phyloP scores from a whole-genome alignment of 164 flowering plant genomes.

The Houttuynia cordata region DNA sequence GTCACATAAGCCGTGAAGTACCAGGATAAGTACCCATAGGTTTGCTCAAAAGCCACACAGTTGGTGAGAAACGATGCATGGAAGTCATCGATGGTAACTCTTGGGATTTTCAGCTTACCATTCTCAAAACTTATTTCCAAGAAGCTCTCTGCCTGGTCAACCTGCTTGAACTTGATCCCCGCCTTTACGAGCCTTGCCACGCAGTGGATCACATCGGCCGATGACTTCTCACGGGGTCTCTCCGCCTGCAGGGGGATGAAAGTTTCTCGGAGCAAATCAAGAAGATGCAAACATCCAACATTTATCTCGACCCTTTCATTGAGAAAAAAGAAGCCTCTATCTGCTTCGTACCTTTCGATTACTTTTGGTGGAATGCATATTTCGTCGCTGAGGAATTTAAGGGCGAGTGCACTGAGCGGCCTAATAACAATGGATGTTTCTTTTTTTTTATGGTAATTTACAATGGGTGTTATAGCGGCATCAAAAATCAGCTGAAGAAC shows the following conservation, averaged over 20 bases:
- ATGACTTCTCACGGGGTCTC: neutral
- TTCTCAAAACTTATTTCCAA: neutral
- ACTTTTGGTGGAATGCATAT: neutral
- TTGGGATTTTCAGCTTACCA: constrained; percentile 2
- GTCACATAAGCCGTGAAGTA: constrained; percentile 1
- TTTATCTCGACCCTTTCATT: no score
- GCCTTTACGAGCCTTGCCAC: neutral
- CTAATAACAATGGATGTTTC: no score
- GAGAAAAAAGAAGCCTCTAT: no score
- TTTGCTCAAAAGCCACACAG: constrained; percentile 4
- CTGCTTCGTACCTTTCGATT: neutral
- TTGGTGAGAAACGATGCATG: neutral
- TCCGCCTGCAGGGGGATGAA: neutral
- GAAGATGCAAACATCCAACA: neutral
- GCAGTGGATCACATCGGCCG: neutral
- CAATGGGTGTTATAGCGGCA: no score
- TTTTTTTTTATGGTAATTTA: no score
- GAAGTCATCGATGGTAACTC: neutral
- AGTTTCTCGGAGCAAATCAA: neutral
- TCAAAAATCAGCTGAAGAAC: neutral
- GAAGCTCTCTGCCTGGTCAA: neutral
- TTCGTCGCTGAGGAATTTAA: neutral
- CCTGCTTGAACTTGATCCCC: constrained; percentile 2
- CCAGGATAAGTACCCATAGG: no score
- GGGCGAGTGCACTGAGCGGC: neutral